phyloP scores from a whole-genome alignment of 768 basidiomycete genomes.

The Podaxis rugospora region DNA sequence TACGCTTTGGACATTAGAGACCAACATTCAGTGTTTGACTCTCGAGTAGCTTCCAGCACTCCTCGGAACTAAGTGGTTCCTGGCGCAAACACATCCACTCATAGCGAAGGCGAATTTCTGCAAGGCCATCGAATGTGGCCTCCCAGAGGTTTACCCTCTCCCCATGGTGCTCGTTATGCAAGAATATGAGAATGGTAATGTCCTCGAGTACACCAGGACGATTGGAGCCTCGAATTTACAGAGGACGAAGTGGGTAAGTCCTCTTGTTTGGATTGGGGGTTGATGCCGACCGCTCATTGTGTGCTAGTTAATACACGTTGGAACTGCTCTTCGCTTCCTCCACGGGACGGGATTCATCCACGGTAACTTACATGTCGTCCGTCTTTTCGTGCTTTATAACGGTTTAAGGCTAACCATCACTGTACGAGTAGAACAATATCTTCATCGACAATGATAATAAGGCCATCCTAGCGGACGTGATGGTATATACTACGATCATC shows the following conservation, averaged over 20 bases:
- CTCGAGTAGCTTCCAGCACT: background rate
- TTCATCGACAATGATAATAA: background rate
- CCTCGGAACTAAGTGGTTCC: background rate
- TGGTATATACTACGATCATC: background rate
- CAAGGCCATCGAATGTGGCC: background rate
- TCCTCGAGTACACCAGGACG: background rate
- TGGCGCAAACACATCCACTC: background rate
- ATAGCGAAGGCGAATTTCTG: background rate
- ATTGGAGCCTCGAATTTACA: background rate
- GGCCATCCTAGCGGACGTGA: background rate
- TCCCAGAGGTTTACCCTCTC: background rate
- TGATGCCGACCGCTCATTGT: background rate
- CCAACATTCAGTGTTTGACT: background rate
- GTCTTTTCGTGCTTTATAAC: background rate
- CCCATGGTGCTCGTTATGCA: background rate
- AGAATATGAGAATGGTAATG: conserved; percentile 4
- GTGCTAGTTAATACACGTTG: background rate
- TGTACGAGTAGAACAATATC: background rate
- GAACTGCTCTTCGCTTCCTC: background rate
- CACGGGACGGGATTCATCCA: background rate
- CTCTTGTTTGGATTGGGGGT: background rate
- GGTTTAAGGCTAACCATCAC: background rate
- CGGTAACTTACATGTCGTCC: background rate
- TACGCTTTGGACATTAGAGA: background rate
- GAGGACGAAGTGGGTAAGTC: background rate